These are phyloP conservation scores for Diaporthe destruens DNA, from an alignment of 2,329 filamentous ascomycete genomes.

Conservation along the genomic window DNA sequence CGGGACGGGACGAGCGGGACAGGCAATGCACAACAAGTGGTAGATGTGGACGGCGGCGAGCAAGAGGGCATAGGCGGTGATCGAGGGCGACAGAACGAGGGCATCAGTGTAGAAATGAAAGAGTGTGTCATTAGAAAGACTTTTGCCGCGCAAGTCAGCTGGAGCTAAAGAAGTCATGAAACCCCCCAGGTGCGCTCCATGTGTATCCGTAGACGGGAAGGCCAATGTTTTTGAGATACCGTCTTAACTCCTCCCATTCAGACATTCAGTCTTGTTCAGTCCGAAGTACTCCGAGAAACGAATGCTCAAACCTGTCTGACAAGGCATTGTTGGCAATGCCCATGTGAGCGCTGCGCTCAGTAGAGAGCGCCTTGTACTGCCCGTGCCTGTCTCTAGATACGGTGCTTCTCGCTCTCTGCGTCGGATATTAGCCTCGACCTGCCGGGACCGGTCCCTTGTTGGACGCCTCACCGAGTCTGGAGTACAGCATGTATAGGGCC, in stretches of 20 bases:
- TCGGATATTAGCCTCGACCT: conserved; percentile 38
- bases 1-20: conserved; percentile 11
- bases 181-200: conserved; percentile 28
- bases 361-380: background rate
- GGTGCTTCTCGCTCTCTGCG: conserved; percentile 82
- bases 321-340: conserved; percentile 14
- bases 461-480: conserved; percentile 81
- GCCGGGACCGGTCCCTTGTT: conserved; percentile 42
- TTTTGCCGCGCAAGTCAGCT: conserved; percentile 26
- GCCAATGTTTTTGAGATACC: conserved; percentile 34
- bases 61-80: conserved; percentile 22
- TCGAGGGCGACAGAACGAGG: conserved; percentile 24
- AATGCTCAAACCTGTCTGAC: conserved; percentile 39
- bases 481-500: conserved; percentile 99
- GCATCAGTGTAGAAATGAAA: conserved; percentile 37
- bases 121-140: conserved; percentile 42
- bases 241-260: conserved; percentile 39
- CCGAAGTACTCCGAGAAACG: conserved; percentile 34
- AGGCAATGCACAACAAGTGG: conserved; percentile 20
- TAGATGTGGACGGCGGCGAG: conserved; percentile 17
- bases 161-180: conserved; percentile 38
- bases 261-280: conserved; percentile 31
- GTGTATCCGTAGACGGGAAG: conserved; percentile 24
- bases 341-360: background rate
- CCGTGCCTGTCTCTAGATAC: conserved; percentile 62